Evolutionary conservation across 306 rosid species (phyloP).

Genomic region (Vigna hirtella): DNA sequence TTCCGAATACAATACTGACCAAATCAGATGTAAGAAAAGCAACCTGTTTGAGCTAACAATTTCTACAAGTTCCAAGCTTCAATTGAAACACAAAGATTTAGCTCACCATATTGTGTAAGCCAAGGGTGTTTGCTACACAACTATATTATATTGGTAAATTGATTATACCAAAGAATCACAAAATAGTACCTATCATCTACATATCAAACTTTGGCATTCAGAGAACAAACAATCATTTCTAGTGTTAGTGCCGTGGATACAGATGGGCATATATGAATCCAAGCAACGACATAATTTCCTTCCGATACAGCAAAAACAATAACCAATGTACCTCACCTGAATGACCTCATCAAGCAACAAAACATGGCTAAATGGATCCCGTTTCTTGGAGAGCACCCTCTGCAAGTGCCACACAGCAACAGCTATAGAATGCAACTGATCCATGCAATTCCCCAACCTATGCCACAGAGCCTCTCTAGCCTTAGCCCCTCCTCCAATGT

Average conservation of each 20-base stretch:
- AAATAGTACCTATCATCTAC: slow-evolving; percentile 8
- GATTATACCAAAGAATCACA: not conserved
- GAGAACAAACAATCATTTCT: not conserved
- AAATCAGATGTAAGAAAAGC: not conserved
- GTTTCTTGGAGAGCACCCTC: slow-evolving; percentile 92
- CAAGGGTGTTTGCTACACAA: not conserved
- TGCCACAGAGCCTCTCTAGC: slow-evolving; percentile 94
- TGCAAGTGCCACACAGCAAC: slow-evolving; percentile 95
- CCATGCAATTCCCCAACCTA: slow-evolving; percentile 89
- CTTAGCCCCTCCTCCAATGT: slow-evolving; percentile 91
- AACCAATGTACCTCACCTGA: slow-evolving; percentile 55
- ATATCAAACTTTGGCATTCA: not conserved
- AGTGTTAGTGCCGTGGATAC: not conserved
- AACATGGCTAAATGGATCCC: slow-evolving; percentile 92
- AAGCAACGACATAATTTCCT: slow-evolving; percentile 6
- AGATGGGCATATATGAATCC: slow-evolving; percentile 27
- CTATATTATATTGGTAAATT: not conserved
- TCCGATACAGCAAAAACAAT: not conserved
- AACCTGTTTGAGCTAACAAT: slow-evolving; percentile 2
- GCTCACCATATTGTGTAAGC: not conserved
- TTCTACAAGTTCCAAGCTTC: slow-evolving; percentile 16
- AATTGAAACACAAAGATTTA: slow-evolving; percentile 3
- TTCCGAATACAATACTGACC: slow-evolving; percentile 17
- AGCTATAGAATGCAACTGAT: slow-evolving; percentile 82
- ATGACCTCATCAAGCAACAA: slow-evolving; percentile 95